Evolutionary conservation across 1,284 basidiomycete species (phyloP).

Genomic region (Mycena citricolor): DNA sequence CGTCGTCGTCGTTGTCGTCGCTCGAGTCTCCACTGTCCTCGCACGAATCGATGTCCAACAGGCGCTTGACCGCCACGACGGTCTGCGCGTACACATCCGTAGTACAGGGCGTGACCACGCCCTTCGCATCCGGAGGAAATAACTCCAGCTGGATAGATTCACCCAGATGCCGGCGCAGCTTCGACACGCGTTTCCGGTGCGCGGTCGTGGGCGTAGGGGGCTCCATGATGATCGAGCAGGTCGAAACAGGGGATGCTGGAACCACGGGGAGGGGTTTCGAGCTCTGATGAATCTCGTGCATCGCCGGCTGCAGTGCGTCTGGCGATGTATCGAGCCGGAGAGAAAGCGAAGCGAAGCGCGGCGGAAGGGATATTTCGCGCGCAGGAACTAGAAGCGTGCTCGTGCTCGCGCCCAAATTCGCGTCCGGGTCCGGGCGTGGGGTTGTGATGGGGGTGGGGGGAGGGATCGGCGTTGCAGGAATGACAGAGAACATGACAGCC

Average conservation of each 20-base stretch:
- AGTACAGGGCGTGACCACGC: not conserved
- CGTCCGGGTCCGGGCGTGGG: too few species aligned
- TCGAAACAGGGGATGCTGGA: not conserved
- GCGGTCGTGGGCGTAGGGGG: constrained; percentile 30
- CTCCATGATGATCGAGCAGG: constrained; percentile 17
- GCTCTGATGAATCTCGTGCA: constrained; percentile 9
- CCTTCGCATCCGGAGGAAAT: constrained; percentile 2
- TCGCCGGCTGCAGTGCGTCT: constrained; percentile 16
- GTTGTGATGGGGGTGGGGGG: constrained; percentile 8
- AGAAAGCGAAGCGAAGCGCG: constrained; percentile 14
- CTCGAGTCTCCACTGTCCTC: constrained; percentile 22
- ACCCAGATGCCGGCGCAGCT: constrained; percentile 34
- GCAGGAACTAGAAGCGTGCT: constrained; percentile 13
- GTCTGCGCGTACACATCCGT: constrained; percentile 13
- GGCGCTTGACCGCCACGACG: constrained; percentile 14
- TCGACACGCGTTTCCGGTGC: constrained; percentile 30
- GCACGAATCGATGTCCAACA: constrained; percentile 18
- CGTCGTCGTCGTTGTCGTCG: constrained; percentile 13
- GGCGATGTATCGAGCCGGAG: constrained; percentile 11
- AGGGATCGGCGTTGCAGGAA: constrained; percentile 11
- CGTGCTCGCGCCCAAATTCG: too few species aligned
- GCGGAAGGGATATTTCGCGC: not conserved
- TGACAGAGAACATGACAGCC: constrained; percentile 13
- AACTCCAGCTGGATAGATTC: constrained; percentile 31
- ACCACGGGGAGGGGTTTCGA: not conserved